These are phyloP conservation scores for Sporothrix globosa DNA, from an alignment of 2,329 filamentous ascomycete species.

Conservation along the genomic window DNA sequence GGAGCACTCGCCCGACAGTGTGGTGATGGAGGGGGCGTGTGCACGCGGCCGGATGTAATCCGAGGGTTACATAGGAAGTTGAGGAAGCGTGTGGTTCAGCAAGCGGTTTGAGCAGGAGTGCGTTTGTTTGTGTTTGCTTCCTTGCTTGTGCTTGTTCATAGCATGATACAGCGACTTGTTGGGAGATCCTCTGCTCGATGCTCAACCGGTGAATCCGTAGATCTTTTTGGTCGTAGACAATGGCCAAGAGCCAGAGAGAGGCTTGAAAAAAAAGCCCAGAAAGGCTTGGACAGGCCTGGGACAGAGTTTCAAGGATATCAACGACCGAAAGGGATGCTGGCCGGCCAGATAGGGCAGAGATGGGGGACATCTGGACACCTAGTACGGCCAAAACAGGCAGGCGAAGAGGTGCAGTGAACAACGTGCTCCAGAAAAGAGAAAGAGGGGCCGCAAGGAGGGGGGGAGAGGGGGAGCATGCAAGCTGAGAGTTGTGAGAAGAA, in stretches of 20 bases:
- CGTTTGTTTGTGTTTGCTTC: background rate
- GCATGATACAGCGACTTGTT: background rate
- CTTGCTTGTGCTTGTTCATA: background rate
- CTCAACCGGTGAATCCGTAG: slow-evolving; percentile 1
- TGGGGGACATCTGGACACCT: background rate
- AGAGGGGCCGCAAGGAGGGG: slow-evolving; percentile 14
- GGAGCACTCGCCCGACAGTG: background rate
- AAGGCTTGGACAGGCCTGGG: background rate
- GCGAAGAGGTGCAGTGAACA: slow-evolving; percentile 10
- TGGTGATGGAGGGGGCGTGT: slow-evolving; percentile 13
- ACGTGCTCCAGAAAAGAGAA: background rate
- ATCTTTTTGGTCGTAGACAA: background rate
- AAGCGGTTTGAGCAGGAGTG: slow-evolving; percentile 14
- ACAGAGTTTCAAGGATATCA: background rate
- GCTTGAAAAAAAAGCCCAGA: background rate
- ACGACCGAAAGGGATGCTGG: slow-evolving; percentile 2
- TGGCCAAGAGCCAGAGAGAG: background rate
- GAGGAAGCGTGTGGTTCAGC: no score
- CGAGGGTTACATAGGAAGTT: background rate
- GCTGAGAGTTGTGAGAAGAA: slow-evolving; percentile 2
- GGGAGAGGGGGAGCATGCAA: background rate
- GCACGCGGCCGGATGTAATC: background rate
- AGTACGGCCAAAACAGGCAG: background rate
- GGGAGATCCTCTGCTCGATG: background rate
- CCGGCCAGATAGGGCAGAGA: slow-evolving; percentile 14